Evolutionary conservation across 352 stramenopile genomes (phyloP).

Genomic region (Phytophthora hibernalis): DNA sequence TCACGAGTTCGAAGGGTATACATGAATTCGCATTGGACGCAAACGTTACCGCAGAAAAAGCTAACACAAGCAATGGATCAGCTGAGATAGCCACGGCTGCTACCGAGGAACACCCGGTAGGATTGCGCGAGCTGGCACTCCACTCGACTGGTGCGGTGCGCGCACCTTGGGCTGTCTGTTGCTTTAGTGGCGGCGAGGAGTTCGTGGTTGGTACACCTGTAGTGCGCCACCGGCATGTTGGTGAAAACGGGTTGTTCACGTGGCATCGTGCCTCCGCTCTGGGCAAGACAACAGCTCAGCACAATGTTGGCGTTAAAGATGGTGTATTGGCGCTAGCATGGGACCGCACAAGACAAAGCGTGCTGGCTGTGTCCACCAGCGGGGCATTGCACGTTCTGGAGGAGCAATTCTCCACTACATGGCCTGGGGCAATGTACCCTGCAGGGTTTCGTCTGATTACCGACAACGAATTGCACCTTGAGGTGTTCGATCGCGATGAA

Average conservation of each 20-base stretch:
- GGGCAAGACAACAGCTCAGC: slow-evolving; percentile 55
- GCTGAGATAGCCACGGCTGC: neutral
- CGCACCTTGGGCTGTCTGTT: slow-evolving; percentile 76
- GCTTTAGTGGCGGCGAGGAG: slow-evolving; percentile 67
- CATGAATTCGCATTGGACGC: slow-evolving; percentile 59
- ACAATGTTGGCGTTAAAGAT: slow-evolving; percentile 82
- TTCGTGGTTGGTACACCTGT: slow-evolving; percentile 81
- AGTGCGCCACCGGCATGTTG: slow-evolving; percentile 81
- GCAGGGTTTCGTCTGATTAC: slow-evolving; percentile 79
- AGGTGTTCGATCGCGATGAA: slow-evolving; percentile 41
- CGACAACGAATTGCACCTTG: slow-evolving; percentile 79
- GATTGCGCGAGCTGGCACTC: slow-evolving; percentile 54
- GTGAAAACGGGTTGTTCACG: slow-evolving; percentile 82
- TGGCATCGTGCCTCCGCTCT: slow-evolving; percentile 58
- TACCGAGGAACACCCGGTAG: slow-evolving; percentile 17
- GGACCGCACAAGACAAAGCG: slow-evolving; percentile 58
- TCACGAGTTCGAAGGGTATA: slow-evolving; percentile 81
- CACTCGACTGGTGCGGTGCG: slow-evolving; percentile 76
- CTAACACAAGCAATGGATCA: slow-evolving; percentile 7
- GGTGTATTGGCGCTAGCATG: slow-evolving; percentile 69
- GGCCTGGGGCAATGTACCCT: slow-evolving; percentile 87
- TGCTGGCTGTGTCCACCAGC: slow-evolving; percentile 71
- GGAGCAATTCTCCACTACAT: slow-evolving; percentile 77
- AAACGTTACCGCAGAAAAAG: neutral
- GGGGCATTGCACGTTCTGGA: slow-evolving; percentile 77